Evolutionary conservation across 2,329 filamentous ascomycete species (phyloP).

Genomic region (Alternaria metachromatica): DNA sequence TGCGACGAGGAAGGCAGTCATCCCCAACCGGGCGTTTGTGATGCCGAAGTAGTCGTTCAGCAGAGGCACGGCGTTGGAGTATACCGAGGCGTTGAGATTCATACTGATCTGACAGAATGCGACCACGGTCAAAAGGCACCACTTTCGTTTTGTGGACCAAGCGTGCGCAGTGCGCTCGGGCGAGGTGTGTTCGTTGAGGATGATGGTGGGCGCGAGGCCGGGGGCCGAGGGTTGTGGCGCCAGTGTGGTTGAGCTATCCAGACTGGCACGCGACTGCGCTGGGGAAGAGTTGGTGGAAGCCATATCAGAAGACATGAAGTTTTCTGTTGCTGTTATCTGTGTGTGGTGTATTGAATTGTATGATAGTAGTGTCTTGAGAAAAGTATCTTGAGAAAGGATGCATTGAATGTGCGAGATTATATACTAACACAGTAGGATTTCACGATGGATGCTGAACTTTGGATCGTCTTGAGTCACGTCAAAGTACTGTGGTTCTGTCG

Average conservation of each 20-base stretch:
- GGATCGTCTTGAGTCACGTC: neutral
- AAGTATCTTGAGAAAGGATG: neutral
- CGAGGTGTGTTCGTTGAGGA: neutral
- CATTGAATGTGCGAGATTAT: neutral
- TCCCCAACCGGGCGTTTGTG: constrained; percentile 61
- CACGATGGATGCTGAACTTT: neutral
- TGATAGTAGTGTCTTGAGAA: neutral
- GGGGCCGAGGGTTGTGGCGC: neutral
- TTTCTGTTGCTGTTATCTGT: neutral
- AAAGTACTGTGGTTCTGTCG: neutral
- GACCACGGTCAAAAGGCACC: constrained; percentile 60
- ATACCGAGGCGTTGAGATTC: constrained; percentile 62
- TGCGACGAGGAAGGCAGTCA: constrained; percentile 76
- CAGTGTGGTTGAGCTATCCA: neutral
- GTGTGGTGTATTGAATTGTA: neutral
- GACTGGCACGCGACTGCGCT: neutral
- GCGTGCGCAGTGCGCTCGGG: constrained; percentile 50
- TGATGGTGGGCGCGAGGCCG: neutral
- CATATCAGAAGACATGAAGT: neutral
- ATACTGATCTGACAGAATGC: constrained; percentile 61
- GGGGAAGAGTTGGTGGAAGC: neutral
- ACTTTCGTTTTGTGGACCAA: constrained; percentile 59
- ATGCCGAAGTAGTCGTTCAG: constrained; percentile 54
- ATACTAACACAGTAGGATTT: neutral
- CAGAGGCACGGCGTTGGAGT: constrained; percentile 58